These are phyloP conservation scores for Fusarium illudens DNA, from an alignment of 2,329 filamentous ascomycete species.

Conservation along the genomic window DNA sequence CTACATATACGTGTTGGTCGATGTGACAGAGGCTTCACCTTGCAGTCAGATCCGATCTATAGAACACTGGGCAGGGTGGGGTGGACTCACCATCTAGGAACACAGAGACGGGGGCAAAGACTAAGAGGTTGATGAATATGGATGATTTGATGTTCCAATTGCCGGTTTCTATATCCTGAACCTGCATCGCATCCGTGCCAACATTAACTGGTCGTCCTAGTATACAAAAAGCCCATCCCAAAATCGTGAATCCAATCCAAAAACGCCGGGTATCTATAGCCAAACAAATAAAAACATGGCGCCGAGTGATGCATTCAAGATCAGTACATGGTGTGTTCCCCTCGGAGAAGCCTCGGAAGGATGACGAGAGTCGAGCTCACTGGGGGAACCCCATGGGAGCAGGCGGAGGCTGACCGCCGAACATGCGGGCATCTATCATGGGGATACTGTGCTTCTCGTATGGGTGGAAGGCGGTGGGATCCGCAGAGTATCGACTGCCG, in stretches of 20 bases:
- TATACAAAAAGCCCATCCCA: slow-evolving; percentile 22
- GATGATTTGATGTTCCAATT: neutral
- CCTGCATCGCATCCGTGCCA: neutral
- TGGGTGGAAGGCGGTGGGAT: slow-evolving; percentile 51
- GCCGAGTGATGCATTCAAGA: slow-evolving; percentile 36
- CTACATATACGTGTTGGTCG: no score
- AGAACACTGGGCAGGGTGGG: neutral
- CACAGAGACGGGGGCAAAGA: neutral
- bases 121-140: neutral
- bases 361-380: slow-evolving; percentile 7
- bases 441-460: slow-evolving; percentile 61
- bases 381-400: slow-evolving; percentile 37
- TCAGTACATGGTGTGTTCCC: slow-evolving; percentile 1
- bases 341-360: neutral
- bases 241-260: slow-evolving; percentile 8
- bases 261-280: slow-evolving; percentile 42
- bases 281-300: slow-evolving; percentile 32
- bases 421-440: slow-evolving; percentile 56
- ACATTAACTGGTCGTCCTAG: slow-evolving; percentile 4
- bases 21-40: no score
- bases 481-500: slow-evolving; percentile 54
- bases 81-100: neutral
- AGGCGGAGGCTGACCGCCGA: slow-evolving; percentile 43
- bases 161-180: neutral
- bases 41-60: no score